Evolutionary conservation across 129 eudicot genomes (phyloP), one percentile per base, ranked within the genome.

Genomic region (Logfia minima): DNA sequence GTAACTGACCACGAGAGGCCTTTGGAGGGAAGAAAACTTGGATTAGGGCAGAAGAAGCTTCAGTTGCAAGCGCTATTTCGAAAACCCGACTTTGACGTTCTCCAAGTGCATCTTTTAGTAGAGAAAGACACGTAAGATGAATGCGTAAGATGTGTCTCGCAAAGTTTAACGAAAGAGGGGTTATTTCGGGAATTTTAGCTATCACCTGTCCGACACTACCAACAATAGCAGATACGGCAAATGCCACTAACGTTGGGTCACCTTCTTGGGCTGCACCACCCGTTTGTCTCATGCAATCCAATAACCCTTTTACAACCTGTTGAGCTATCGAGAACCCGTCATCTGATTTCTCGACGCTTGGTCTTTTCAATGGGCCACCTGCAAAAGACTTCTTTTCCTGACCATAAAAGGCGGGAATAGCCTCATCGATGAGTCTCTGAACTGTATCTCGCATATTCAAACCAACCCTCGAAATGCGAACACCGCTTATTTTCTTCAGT

Each of bases 261-360:
- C 99, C 99, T 89, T 95, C 99, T 84, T 95, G 99, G 55, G 99
- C 99, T 34, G 99, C 99, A 39, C 99, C 99, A 22, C 99, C 99
- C 8, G 99, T 95, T 80, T 91, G 99, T 74, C 96, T 86, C 82
- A 95, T 95, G 86, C 94, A 95, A 41, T 95, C 99, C 87, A 92
- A 85, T 28, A 95, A 74, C 68, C 96, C 94, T 56, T 76, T 79
- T 18, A 92, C 92, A 5, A 88, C 90, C 74, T 95, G 88, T 34
- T 89, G 94, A 59, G 96, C 92, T 59, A 82, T 82, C 23, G 80
- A 90, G 75, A 80, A 78, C 74, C 89, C 89, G 55, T 92, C 96
- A 65, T 92, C 99, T 60, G 82, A 62, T 77, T 89, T 89, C 75
- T 93, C 96, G n/a, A 87, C 26, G 22, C 77, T 59, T n/a, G 84